A percentile compares a stretch with the other conserved stretches of the same genome.
These are phyloP conservation scores for Kregervanrija pseudodelftensis DNA, from an alignment of 805 yeast species.

Conservation along the genomic window DNA sequence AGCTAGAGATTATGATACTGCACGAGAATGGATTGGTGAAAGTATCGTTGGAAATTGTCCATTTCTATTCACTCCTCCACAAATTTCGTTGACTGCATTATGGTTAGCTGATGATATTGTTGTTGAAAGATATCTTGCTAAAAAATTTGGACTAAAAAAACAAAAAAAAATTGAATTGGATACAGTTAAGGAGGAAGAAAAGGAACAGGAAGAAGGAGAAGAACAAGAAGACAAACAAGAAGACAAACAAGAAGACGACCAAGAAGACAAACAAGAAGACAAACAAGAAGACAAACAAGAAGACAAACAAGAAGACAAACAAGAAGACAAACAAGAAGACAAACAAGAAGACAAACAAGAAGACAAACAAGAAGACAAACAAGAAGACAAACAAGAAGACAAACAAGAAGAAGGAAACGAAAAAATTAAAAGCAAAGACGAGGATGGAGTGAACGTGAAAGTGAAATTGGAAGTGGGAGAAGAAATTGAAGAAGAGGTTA, in stretches of 20 bases:
- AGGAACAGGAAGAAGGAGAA: background rate
- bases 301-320: background rate
- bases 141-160: conserved; percentile 42
- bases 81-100: conserved; percentile 84
- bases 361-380: background rate
- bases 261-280: background rate
- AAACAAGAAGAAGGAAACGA: conserved; percentile 1
- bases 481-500: background rate
- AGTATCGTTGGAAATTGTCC: conserved; percentile 70
- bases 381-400: background rate
- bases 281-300: conserved; percentile 1
- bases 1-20: conserved; percentile 64
- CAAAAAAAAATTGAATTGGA: conserved; percentile 15
- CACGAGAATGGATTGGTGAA: conserved; percentile 58
- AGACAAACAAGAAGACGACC: conserved; percentile 7
- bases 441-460: background rate
- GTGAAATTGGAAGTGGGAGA: conserved; percentile 3
- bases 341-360: background rate
- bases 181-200: conserved; percentile 9
- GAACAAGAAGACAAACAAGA: conserved; percentile 5
- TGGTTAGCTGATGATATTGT: conserved; percentile 58
- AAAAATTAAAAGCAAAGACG: background rate
- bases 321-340: conserved; percentile 4
- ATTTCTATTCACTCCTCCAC: conserved; percentile 87
- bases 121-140: conserved; percentile 58